phyloP scores from a whole-genome alignment of 257 asterid species.

The Mitragyna speciosa region DNA sequence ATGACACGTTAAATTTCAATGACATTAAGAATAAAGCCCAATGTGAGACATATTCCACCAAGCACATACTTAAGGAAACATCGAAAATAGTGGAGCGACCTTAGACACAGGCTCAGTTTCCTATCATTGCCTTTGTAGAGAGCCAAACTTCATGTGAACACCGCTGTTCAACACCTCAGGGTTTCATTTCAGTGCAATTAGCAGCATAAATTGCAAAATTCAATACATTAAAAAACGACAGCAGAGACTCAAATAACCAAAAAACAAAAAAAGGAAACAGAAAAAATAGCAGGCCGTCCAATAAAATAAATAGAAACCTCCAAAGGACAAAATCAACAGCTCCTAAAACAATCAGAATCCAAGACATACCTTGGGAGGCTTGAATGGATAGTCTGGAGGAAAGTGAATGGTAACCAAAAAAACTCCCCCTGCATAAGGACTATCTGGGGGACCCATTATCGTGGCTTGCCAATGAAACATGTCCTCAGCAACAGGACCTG shows the following conservation, averaged over 20 bases:
- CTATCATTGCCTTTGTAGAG: not conserved
- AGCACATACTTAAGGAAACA: not conserved
- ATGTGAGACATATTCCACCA: not conserved
- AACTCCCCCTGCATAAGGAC: constrained; percentile 81
- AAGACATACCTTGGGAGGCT: constrained; percentile 63
- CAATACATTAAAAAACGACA: not conserved
- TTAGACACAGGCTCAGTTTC: not conserved
- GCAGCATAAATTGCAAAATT: not conserved
- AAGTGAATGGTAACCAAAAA: constrained; percentile 68
- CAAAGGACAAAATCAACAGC: not conserved
- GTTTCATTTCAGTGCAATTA: too few species aligned
- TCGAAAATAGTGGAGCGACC: not conserved
- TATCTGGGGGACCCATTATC: constrained; percentile 78
- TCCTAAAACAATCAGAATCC: not conserved
- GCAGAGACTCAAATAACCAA: not conserved
- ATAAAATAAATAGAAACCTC: not conserved
- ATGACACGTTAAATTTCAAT: not conserved
- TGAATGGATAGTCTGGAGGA: constrained; percentile 80
- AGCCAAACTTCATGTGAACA: not conserved
- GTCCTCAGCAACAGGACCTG: constrained; percentile 85
- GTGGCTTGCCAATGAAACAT: constrained; percentile 90
- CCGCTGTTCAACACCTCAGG: not conserved
- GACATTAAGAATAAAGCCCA: not conserved
- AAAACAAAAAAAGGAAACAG: not conserved
- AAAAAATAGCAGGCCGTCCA: not conserved